Evolutionary conservation across 441 rosid species (phyloP), one percentile per base, ranked within the genome.

Genomic region (Croton laevigatus): DNA sequence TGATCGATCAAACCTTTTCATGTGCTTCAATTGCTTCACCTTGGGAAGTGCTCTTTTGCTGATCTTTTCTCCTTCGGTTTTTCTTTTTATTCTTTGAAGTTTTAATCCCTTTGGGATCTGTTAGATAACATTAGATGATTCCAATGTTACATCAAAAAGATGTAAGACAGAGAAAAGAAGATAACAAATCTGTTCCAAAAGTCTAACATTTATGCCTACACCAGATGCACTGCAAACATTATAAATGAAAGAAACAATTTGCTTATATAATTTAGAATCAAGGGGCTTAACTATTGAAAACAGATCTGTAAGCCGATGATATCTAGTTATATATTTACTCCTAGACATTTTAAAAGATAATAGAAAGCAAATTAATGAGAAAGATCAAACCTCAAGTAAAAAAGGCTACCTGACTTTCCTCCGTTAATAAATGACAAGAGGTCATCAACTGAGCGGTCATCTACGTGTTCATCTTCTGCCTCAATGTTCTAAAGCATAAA

Each of bases 381-480:
- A 27, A 27, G 32, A 27, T 27, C 22, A 57, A 53, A 71, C 79
- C 65, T 68, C 88, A 73, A 49, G 13, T 13, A 13, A 49, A 49
- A 49, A 49, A 16, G 54, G 7, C 16, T 49, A 49, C 54, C 54
- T 49, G 54, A 49, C 16, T 49, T 49, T 49, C 54, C 54, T 19
- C 98, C 90, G 78, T 93, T 93, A 59, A 91, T 93, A 80, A 83
- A 93, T 36, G 97, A 88, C 73, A 89, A 79, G 53, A 93, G 94
- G 59, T 91, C 98, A 74, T 93, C 98, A 71, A 91, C 96, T 57
- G 98, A 93, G 59, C 94, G 96, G 48, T 89, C 97, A 73, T 93
- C 98, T 4, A 83, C 91, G 63, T 5, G 86, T 68, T 87, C 96
- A 81, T 91, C 91, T 69, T 85, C 91, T 75, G 81, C 86, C 88